Conservation (phyloP, 257 asterid genomes). For the Prunella vulgaris region DNA sequence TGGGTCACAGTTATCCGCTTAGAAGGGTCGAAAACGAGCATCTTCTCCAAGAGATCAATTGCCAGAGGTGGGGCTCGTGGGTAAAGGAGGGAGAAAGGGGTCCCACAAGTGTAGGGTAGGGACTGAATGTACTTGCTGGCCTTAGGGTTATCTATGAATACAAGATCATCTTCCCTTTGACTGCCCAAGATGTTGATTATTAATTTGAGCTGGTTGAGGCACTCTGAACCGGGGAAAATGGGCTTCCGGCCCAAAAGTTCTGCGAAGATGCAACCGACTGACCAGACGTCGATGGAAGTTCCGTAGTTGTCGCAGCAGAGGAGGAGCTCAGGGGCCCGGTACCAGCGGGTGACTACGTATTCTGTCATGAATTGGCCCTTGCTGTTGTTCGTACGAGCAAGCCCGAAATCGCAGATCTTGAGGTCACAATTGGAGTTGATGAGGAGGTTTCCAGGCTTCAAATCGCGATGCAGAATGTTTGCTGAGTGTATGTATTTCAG, state of each 20-base stretch:
- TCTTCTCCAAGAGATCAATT: constrained; percentile 49
- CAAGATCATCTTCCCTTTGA: constrained; percentile 47
- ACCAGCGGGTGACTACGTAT: constrained; percentile 65
- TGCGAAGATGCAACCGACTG: constrained; percentile 63
- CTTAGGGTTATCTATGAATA: constrained; percentile 52
- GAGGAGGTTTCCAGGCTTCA: constrained; percentile 64
- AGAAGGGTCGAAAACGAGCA: constrained; percentile 64
- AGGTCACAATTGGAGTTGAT: constrained; percentile 57
- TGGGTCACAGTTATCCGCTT: constrained; percentile 58
- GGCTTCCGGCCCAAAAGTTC: constrained; percentile 65
- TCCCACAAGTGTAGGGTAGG: constrained; percentile 45
- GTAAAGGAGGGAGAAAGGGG: constrained; percentile 39
- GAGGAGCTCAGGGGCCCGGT: constrained; percentile 65
- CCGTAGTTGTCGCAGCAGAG: constrained; percentile 64
- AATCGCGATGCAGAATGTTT: constrained; percentile 62
- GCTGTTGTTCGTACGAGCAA: constrained; percentile 51
- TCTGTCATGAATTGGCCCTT: constrained; percentile 65
- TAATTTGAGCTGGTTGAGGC: constrained; percentile 58
- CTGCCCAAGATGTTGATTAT: constrained; percentile 57
- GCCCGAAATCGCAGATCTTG: constrained; percentile 59
- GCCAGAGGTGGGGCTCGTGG: constrained; percentile 55
- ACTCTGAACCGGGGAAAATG: constrained; percentile 56
- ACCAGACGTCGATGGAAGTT: constrained; percentile 62
- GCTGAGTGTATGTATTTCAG: constrained; percentile 62
- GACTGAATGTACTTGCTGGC: constrained; percentile 46